These are phyloP conservation scores for Pinus taeda DNA, from an alignment of 75 land plant genomes.

Conservation along the genomic window DNA sequence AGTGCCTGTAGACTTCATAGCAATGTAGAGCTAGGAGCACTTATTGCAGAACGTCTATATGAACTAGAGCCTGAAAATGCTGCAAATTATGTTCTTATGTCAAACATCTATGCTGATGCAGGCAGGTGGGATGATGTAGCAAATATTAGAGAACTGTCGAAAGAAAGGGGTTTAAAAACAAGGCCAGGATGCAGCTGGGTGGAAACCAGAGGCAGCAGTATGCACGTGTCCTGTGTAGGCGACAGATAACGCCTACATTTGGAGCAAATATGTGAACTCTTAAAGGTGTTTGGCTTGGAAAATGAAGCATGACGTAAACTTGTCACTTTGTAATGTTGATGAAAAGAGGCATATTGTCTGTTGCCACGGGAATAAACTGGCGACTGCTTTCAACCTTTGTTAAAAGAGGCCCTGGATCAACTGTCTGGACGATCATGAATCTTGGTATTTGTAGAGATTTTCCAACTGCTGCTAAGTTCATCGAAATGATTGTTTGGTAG, in stretches of 20 bases:
- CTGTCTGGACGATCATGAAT: too few species aligned
- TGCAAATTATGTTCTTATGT: slow-evolving; percentile 8
- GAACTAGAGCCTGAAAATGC: slow-evolving; percentile 10
- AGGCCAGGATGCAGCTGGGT: slow-evolving; percentile 9
- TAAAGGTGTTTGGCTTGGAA: not conserved
- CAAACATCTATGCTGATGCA: slow-evolving; percentile 13
- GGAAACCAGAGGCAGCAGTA: not conserved
- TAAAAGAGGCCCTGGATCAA: too few species aligned
- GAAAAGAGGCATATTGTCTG: not conserved
- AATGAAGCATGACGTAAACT: not conserved
- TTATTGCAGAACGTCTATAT: slow-evolving; percentile 13
- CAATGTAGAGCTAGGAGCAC: slow-evolving; percentile 17
- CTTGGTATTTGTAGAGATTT: too few species aligned
- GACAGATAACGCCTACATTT: not conserved
- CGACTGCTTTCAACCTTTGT: too few species aligned
- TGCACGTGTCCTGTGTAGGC: not conserved
- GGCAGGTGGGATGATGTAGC: slow-evolving; percentile 21
- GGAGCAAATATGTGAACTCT: not conserved
- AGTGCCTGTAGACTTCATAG: slow-evolving; percentile 20
- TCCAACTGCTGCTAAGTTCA: too few species aligned
- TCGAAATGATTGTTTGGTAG: too few species aligned
- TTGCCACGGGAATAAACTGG: too few species aligned
- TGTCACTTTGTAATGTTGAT: slow-evolving; percentile 5
- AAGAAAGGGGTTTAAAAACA: not conserved
- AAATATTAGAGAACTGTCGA: not conserved